A percentile compares a stretch with the other conserved stretches of the same genome.
phyloP scores from a whole-genome alignment of 2,329 filamentous ascomycete species.

The Scleromitrula shiraiana region DNA sequence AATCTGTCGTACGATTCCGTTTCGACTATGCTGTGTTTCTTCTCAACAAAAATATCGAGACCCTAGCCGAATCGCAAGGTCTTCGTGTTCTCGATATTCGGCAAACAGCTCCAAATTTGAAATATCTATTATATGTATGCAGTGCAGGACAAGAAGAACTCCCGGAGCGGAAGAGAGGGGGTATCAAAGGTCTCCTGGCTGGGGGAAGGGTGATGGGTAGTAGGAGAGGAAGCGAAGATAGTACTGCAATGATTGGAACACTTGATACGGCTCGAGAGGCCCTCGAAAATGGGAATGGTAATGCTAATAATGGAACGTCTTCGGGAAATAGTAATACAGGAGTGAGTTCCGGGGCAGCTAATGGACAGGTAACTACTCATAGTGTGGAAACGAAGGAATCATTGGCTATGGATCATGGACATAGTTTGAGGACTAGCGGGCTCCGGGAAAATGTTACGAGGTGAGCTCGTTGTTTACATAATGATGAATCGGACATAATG shows the following conservation, averaged over 20 bases:
- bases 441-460: slow-evolving; percentile 28
- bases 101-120: slow-evolving; percentile 86
- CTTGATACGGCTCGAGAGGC: slow-evolving; percentile 22
- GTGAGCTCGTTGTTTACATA: too few relatives aligned
- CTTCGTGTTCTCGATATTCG: slow-evolving; percentile 81
- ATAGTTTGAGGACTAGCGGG: slow-evolving; percentile 29
- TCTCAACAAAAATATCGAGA: slow-evolving; percentile 91
- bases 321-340: neutral
- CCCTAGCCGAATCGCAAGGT: slow-evolving; percentile 55
- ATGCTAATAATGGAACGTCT: neutral
- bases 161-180: slow-evolving; percentile 53
- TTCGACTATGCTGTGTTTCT: slow-evolving; percentile 96
- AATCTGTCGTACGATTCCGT: slow-evolving; percentile 67
- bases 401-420: slow-evolving; percentile 18
- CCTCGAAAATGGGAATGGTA: slow-evolving; percentile 19
- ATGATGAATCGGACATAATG: too few relatives aligned
- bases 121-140: slow-evolving; percentile 84
- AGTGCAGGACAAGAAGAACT: slow-evolving; percentile 65
- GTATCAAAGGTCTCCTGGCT: slow-evolving; percentile 49
- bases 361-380: neutral
- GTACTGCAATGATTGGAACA: slow-evolving; percentile 14
- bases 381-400: slow-evolving; percentile 4
- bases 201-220: slow-evolving; percentile 28
- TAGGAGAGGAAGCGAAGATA: slow-evolving; percentile 27
- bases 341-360: slow-evolving; percentile 12